Evolutionary conservation across 345 rosid genomes (phyloP), one percentile per base, ranked within the genome.

Genomic region (Corchorus olitorius): DNA sequence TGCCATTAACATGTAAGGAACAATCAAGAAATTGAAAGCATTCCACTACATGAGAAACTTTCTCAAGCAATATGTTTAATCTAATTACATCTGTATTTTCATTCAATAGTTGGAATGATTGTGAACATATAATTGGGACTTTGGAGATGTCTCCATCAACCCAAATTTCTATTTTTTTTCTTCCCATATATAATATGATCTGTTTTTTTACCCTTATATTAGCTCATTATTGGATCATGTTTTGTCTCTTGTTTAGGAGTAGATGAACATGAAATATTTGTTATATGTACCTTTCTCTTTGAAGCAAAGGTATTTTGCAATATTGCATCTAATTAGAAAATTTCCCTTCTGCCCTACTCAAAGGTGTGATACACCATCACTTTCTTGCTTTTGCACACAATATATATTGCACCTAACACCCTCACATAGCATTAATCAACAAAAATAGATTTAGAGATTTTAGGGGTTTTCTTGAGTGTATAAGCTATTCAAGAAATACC

Each of bases 311-410:
- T 73, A 81, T 68, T 53, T 71, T 76, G 70, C 46, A 37, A 43
- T 78, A 45, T 55, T 73, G 53, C 52, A 15, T 72, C 15, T 27
- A 55, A 70, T 48, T 62, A 75, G 65, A 69, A 27, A 39, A 65
- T 64, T 52, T 83, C 76, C 75, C 90, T 84, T 87, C 73, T 79
- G 76, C 72, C 68, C 70, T 73, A 87, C 90, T 85, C 88, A 83
- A 87, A 83, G 81, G 56, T 77, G 50, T 8, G 53, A 33, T 13
- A 60, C 53, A 72, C 61, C 58, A 65, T 65, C 60, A 56, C 74
- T 81, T 77, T 74, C 76, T 48, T 76, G 68, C 77, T 75, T 75
- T 75, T 48, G 72, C 79, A 73, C 59, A 67, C 78, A 72, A 76
- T 41, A 17, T 48, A 77, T 64, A 35, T 22, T 43, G 66, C 37